A percentile compares a stretch with the other conserved stretches of the same genome.
phyloP scores from a whole-genome alignment of 176 grass and related monocot species.

The Hsuehochloa calcarea region DNA sequence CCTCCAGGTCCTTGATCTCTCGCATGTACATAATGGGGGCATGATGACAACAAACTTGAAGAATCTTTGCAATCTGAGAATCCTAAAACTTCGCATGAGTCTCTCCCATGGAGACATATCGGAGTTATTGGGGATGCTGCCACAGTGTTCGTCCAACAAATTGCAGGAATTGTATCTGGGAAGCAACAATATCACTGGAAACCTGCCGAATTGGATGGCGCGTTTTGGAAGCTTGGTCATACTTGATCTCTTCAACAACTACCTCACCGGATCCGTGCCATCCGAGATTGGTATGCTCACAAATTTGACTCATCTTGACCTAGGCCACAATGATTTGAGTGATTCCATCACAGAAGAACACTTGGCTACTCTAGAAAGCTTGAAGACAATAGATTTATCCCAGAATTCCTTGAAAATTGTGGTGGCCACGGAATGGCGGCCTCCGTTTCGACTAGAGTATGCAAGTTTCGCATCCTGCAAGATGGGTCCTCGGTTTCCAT shows the following conservation, averaged over 20 bases:
- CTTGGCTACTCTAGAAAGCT: not conserved
- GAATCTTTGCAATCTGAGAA: too few species aligned
- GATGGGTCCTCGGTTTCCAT: constrained; percentile 5
- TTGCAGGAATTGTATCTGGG: too few species aligned
- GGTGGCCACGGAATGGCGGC: not conserved
- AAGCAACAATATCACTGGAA: too few species aligned
- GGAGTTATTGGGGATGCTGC: too few species aligned
- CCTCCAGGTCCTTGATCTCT: too few species aligned
- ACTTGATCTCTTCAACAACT: not conserved
- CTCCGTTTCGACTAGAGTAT: not conserved
- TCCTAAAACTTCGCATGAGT: too few species aligned
- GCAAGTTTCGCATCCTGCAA: too few species aligned
- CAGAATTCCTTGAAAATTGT: not conserved
- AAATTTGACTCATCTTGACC: not conserved
- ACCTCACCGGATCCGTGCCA: not conserved
- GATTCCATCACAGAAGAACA: constrained; percentile 14
- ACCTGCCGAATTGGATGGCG: not conserved
- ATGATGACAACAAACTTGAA: too few species aligned
- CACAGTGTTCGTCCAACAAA: too few species aligned
- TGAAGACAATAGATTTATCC: not conserved
- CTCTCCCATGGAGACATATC: too few species aligned
- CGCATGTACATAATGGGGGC: too few species aligned
- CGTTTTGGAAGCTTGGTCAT: not conserved
- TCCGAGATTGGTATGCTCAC: not conserved
- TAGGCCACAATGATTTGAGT: not conserved